Percentiles rank a stretch among this genome's conserved stretches.
Evolutionary conservation across 1,284 basidiomycete genomes (phyloP).

Genomic region (Clitocybe nebularis): DNA sequence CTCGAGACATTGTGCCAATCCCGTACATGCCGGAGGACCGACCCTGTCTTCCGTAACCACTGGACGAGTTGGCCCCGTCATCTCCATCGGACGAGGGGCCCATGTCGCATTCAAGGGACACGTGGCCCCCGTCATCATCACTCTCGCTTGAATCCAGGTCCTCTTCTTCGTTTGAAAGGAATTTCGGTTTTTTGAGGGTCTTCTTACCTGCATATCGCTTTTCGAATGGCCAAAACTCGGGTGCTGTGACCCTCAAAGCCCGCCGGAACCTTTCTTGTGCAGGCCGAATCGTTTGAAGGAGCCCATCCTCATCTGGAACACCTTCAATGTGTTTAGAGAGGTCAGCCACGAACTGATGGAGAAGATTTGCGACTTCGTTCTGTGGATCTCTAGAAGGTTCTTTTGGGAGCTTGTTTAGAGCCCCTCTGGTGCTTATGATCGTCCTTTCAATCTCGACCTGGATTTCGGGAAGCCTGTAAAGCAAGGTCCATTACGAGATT

Average conservation of each 20-base stretch:
- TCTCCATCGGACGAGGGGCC: too few relatives aligned
- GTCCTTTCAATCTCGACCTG: slow-evolving; percentile 45
- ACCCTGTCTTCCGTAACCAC: too few relatives aligned
- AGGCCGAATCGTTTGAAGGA: slow-evolving; percentile 52
- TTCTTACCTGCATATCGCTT: slow-evolving; percentile 13
- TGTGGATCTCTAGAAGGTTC: slow-evolving; percentile 52
- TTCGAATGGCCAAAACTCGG: slow-evolving; percentile 47
- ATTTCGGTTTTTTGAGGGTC: slow-evolving; percentile 20
- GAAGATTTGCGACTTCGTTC: slow-evolving; percentile 46
- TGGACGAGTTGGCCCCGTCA: too few relatives aligned
- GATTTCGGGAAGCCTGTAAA: slow-evolving; percentile 57
- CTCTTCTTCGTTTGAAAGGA: slow-evolving; percentile 25
- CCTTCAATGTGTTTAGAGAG: slow-evolving; percentile 48
- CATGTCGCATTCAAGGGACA: too few relatives aligned
- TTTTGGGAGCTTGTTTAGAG: slow-evolving; percentile 41
- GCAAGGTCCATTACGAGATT: background rate
- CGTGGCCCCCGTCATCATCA: too few relatives aligned
- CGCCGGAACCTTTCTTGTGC: slow-evolving; percentile 43
- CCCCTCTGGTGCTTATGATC: slow-evolving; percentile 34
- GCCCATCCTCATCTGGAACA: slow-evolving; percentile 39
- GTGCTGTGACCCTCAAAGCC: slow-evolving; percentile 50
- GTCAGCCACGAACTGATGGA: slow-evolving; percentile 43
- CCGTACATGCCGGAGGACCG: too few relatives aligned
- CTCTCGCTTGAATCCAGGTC: slow-evolving; percentile 9
- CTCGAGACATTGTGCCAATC: too few relatives aligned